These are phyloP conservation scores for Hypomontagnella monticulosa DNA, from an alignment of 495 filamentous ascomycete genomes.

Conservation along the genomic window DNA sequence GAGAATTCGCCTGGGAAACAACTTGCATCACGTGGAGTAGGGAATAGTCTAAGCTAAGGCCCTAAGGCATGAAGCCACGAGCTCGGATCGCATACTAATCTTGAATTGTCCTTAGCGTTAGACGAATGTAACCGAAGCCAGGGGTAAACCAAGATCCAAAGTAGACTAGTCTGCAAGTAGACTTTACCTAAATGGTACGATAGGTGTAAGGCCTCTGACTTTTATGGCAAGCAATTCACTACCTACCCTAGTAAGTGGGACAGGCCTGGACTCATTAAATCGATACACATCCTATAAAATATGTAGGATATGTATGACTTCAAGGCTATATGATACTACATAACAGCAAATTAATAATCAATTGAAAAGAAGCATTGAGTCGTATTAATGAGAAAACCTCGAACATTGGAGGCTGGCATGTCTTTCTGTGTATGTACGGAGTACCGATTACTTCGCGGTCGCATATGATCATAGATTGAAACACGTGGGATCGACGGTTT, in stretches of 20 bases:
- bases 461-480: conserved; percentile 33
- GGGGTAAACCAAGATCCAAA: conserved; percentile 41
- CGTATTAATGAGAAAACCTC: too few relatives aligned
- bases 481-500: conserved; percentile 42
- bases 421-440: background rate
- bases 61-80: conserved; percentile 7
- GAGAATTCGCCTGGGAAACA: conserved; percentile 4
- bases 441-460: conserved; percentile 7
- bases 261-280: too few relatives aligned
- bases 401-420: too few relatives aligned
- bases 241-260: background rate
- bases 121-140: conserved; percentile 37
- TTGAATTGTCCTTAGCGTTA: conserved; percentile 15
- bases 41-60: conserved; percentile 3
- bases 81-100: conserved; percentile 38
- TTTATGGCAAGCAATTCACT: conserved; percentile 2
- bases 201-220: background rate
- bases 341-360: background rate
- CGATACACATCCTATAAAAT: too few relatives aligned
- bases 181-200: conserved; percentile 6
- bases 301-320: background rate
- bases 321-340: conserved; percentile 7
- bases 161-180: background rate
- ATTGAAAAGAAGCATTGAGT: background rate
- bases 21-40: conserved; percentile 21